Percentiles rank a stretch among this genome's conserved stretches.
Evolutionary conservation across 768 basidiomycete species (phyloP).

Genomic region (Hemileccinum impolitum): DNA sequence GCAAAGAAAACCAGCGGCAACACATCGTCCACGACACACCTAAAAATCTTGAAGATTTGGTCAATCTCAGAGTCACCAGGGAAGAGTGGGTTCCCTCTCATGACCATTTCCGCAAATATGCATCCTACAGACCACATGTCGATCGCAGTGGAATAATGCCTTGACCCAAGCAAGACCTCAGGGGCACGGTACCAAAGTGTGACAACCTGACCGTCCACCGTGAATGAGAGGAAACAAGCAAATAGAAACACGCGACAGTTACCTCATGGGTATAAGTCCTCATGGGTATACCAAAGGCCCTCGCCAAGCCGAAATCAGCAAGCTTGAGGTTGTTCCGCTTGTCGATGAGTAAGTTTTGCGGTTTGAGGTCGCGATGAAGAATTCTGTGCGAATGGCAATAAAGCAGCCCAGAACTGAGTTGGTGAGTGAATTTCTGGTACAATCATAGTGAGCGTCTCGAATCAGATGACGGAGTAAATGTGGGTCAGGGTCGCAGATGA

Average conservation of each 20-base stretch:
- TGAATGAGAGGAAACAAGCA: constrained; percentile 5
- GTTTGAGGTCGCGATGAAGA: constrained; percentile 95
- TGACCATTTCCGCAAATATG: constrained; percentile 98
- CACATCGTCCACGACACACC: constrained; percentile 42
- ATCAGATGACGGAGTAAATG: no score
- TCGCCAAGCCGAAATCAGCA: constrained; percentile 93
- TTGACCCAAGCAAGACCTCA: constrained; percentile 91
- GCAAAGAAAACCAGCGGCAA: not conserved
- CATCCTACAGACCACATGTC: constrained; percentile 99
- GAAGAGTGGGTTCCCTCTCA: constrained; percentile 87
- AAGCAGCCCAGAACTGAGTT: constrained; percentile 85
- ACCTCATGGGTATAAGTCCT: constrained; percentile 99
- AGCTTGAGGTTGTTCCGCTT: constrained; percentile 88
- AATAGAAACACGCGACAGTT: constrained; percentile 16
- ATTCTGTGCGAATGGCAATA: constrained; percentile 96
- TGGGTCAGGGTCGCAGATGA: constrained; percentile 1
- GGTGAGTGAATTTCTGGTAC: constrained; percentile 89
- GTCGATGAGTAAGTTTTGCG: constrained; percentile 93
- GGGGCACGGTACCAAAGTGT: constrained; percentile 99
- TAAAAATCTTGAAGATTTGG: constrained; percentile 99
- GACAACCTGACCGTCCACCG: constrained; percentile 66
- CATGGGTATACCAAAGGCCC: constrained; percentile 98
- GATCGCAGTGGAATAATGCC: constrained; percentile 95
- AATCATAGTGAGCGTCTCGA: constrained; percentile 11
- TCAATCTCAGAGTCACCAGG: constrained; percentile 99